Conservation (phyloP, 164 flowering plant species). For the Aristolochia californica region DNA sequence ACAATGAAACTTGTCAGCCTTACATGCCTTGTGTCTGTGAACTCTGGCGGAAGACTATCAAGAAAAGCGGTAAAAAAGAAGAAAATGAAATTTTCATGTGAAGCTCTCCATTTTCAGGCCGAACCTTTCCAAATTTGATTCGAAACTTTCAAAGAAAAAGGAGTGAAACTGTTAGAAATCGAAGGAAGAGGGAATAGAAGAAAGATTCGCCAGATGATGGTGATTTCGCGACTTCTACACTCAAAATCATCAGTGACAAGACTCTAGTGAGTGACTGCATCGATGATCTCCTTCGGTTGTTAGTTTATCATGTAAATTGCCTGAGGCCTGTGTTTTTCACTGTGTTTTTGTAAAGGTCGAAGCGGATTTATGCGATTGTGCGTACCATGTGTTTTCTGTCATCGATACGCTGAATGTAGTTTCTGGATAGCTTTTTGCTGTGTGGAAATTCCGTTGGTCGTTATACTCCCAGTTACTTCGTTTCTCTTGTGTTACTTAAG, state of each 20-base stretch:
- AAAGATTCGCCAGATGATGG: slow-evolving; percentile 14
- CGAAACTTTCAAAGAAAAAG: background rate
- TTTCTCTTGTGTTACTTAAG: too few relatives aligned
- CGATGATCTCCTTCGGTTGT: background rate
- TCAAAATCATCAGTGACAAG: slow-evolving; percentile 18
- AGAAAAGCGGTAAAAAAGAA: background rate
- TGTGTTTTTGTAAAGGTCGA: background rate
- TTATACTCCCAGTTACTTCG: too few relatives aligned
- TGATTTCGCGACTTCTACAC: slow-evolving; percentile 10
- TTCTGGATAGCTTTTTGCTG: too few relatives aligned
- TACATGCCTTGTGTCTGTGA: background rate
- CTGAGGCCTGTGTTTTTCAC: background rate
- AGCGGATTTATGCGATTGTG: too few relatives aligned
- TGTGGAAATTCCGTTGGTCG: too few relatives aligned
- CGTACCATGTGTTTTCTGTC: too few relatives aligned
- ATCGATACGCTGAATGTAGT: too few relatives aligned
- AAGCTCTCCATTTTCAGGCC: background rate
- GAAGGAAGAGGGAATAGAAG: background rate
- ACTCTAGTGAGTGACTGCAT: slow-evolving; percentile 11
- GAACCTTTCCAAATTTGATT: background rate
- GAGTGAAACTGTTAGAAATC: background rate
- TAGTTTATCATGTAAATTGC: background rate
- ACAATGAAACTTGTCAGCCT: slow-evolving; percentile 1
- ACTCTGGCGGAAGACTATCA: background rate
- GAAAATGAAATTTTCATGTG: background rate